A percentile compares a stretch with the other conserved stretches of the same genome.
Conservation (phyloP, 768 basidiomycete species). For the Termitomyces sp. region DNA sequence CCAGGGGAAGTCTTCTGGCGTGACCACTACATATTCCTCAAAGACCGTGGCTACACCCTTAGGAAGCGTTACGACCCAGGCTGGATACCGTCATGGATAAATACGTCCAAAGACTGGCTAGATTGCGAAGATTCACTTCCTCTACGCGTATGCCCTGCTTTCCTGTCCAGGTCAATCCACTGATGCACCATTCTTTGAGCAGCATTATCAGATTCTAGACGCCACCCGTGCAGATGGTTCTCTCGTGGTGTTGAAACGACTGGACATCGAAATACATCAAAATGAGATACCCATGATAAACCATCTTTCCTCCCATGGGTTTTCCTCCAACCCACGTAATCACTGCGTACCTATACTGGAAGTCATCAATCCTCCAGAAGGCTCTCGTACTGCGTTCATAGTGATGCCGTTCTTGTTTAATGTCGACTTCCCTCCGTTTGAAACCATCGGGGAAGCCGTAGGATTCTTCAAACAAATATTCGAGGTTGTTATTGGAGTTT, state of each 20-base stretch:
- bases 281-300: too few species aligned
- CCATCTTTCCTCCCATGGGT: background rate
- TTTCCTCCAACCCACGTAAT: conserved; percentile 14
- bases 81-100: conserved; percentile 1
- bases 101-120: background rate
- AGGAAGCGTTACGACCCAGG: background rate
- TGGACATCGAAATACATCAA: background rate
- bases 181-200: background rate
- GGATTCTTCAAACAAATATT: conserved; percentile 28
- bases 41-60: conserved; percentile 5
- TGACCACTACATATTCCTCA: background rate
- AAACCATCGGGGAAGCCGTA: conserved; percentile 22
- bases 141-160: background rate
- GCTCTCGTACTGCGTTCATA: conserved; percentile 1
- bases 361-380: background rate
- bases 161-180: background rate
- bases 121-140: background rate
- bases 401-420: conserved; percentile 21
- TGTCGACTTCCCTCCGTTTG: conserved; percentile 15
- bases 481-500: conserved; percentile 16
- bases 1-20: background rate
- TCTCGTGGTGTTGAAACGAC: conserved; percentile 21
- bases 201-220: conserved; percentile 16
- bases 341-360: conserved; percentile 16
- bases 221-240: conserved; percentile 23